Base-by-base conservation (phyloP, 768 basidiomycete genomes). In the Multifurca ochricompacta region DNA sequence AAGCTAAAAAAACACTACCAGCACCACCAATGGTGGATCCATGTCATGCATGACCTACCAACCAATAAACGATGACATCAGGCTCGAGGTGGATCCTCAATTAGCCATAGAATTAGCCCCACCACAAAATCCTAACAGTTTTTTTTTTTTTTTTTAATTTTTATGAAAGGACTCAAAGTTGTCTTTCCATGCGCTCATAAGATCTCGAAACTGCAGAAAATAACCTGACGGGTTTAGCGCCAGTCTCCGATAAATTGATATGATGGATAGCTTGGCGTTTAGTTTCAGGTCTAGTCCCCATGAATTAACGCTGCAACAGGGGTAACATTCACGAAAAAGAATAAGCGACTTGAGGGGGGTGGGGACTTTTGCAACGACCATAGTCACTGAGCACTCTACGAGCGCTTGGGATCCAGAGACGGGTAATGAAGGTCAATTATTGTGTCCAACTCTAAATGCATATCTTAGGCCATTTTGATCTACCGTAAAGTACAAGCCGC, bases 111-210 rank as follows among this genome's bases (percentile, higher is more conserved):
- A n/a, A 36, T n/a, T 16, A 21, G 55, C 55, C 50, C 50, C 55
- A 56, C 55, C 10, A 13, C 44, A 56, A 56, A 56, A 37, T 52
- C 55, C 55, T 51, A 32, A 32, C 31, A n/a, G 9, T 2, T 7
- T n/a, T n/a, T n/a, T n/a, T n/a, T n/a, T n/a, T n/a, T n/a, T n/a
- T n/a, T n/a, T n/a, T n/a, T n/a, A n/a, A n/a, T n/a, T n/a, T n/a
- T 39, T 28, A 30, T 40, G 30, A 27, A 13, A 21, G 23, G 30
- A 32, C 41, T 31, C 27, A 21, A 28, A 10, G 28, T 34, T 13
- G 41, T 40, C 31, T 31, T 31, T 37, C 18, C 34, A 13, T n/a
- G 11, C 27, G 16, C 44, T 31, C 18, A 25, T 27, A n/a, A 37
- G 28, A 46, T 56, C 31, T 56, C 49, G 43, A 56, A 56, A 25